Percentiles rank a stretch among this genome's conserved stretches.
Evolutionary conservation across 2,329 filamentous ascomycete genomes (phyloP).

Genomic region (Madurella mycetomatis): DNA sequence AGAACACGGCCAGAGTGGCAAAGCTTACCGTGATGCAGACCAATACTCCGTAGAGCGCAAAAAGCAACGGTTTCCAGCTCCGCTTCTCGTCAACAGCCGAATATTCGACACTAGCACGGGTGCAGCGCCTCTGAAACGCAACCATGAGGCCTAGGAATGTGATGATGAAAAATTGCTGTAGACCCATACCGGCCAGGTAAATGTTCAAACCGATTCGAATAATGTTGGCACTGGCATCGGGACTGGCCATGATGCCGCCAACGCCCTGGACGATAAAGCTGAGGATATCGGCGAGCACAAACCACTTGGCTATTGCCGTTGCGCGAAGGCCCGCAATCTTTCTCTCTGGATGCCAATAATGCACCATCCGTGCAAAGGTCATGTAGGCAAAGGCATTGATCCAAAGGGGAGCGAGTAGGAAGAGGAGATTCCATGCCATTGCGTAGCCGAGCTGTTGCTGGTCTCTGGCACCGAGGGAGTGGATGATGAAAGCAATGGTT

Average conservation of each 20-base stretch:
- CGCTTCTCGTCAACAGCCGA: slow-evolving; percentile 22
- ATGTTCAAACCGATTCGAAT: slow-evolving; percentile 35
- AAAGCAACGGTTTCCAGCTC: slow-evolving; percentile 33
- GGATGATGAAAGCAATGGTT: slow-evolving; percentile 35
- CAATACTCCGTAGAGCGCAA: slow-evolving; percentile 33
- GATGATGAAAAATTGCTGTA: slow-evolving; percentile 37
- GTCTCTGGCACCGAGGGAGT: slow-evolving; percentile 33
- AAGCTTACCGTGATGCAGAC: slow-evolving; percentile 34
- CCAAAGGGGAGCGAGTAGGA: slow-evolving; percentile 42
- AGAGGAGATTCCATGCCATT: slow-evolving; percentile 33
- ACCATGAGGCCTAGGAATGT: slow-evolving; percentile 35
- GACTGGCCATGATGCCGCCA: slow-evolving; percentile 35
- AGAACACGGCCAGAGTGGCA: slow-evolving; percentile 5
- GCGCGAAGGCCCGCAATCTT: slow-evolving; percentile 30
- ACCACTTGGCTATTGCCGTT: slow-evolving; percentile 39
- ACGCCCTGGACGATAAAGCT: slow-evolving; percentile 43
- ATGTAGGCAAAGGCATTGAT: slow-evolving; percentile 44
- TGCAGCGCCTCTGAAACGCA: slow-evolving; percentile 32
- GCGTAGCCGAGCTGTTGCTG: slow-evolving; percentile 35
- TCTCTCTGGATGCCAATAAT: slow-evolving; percentile 35
- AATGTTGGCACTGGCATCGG: slow-evolving; percentile 21
- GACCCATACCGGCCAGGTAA: slow-evolving; percentile 37
- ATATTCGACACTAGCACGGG: slow-evolving; percentile 15
- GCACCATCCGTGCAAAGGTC: slow-evolving; percentile 38
- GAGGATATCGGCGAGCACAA: slow-evolving; percentile 45